Conservation (phyloP, 2,329 filamentous ascomycete species). For the Colletotrichum tofieldiae region DNA sequence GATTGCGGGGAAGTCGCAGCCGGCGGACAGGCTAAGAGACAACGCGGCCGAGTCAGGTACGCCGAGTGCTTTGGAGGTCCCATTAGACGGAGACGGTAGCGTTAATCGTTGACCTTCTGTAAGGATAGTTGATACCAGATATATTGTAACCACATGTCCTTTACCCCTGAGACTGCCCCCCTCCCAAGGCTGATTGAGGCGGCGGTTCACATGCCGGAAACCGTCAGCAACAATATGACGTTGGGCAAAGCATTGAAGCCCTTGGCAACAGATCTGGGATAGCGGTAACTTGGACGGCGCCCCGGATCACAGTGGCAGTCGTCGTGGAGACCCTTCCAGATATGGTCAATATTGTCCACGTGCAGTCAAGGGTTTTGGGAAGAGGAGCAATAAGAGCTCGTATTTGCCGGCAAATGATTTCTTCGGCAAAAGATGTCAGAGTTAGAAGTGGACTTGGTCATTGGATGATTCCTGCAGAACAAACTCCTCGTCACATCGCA, state of each 20-base stretch:
- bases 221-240: background rate
- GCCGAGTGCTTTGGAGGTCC: background rate
- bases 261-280: background rate
- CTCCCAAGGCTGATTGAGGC: background rate
- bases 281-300: background rate
- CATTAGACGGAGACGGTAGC: background rate
- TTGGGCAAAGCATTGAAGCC: background rate
- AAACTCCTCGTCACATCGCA: slow-evolving; percentile 17
- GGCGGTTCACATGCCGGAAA: background rate
- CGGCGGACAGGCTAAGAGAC: slow-evolving; percentile 10
- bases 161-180: background rate
- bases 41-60: background rate
- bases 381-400: background rate
- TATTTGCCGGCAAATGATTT: slow-evolving; percentile 8
- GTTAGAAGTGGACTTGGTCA: slow-evolving; percentile 1
- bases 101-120: background rate
- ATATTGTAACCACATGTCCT: background rate
- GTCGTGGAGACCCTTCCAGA: slow-evolving; percentile 5
- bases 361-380: slow-evolving; percentile 10
- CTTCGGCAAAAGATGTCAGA: background rate
- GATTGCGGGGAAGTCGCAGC: slow-evolving; percentile 40
- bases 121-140: too few relatives aligned
- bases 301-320: background rate
- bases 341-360: slow-evolving; percentile 21
- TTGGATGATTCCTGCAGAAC: background rate